phyloP scores from a whole-genome alignment of 805 yeast genomes.

The Wickerhamiella sorbophila region DNA sequence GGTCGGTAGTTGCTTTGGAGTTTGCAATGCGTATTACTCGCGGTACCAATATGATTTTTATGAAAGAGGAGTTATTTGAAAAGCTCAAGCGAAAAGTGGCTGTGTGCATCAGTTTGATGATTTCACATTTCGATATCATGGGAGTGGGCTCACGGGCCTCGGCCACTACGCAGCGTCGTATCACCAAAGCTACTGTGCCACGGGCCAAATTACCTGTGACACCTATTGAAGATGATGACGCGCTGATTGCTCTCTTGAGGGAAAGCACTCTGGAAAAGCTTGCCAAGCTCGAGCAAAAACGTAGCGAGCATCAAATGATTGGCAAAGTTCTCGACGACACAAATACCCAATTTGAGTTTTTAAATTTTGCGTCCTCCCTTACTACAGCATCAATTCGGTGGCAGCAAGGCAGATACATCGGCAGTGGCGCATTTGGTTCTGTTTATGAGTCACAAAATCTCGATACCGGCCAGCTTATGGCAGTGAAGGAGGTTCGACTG shows the following conservation, averaged over 20 bases:
- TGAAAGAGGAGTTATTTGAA: conserved; percentile 63
- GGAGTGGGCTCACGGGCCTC: conserved; percentile 84
- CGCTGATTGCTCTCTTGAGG: conserved; percentile 41
- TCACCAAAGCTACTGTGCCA: conserved; percentile 18
- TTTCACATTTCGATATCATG: conserved; percentile 95
- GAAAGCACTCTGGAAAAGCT: conserved; percentile 57
- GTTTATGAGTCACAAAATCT: conserved; percentile 85
- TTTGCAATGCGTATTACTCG: conserved; percentile 90
- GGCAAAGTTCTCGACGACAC: conserved; percentile 85
- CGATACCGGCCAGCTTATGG: conserved; percentile 92
- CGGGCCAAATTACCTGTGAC: conserved; percentile 10
- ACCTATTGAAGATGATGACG: conserved; percentile 41
- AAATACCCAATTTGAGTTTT: conserved; percentile 74
- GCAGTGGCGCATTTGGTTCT: conserved; percentile 92
- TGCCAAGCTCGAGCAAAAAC: conserved; percentile 42
- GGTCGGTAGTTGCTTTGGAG: conserved; percentile 93
- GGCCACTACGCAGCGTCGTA: conserved; percentile 38
- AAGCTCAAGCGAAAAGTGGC: conserved; percentile 70
- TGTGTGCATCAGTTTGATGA: conserved; percentile 81
- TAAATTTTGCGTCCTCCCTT: conserved; percentile 74
- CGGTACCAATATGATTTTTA: conserved; percentile 73
- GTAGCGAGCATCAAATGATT: conserved; percentile 39
- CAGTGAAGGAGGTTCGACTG: conserved; percentile 87
- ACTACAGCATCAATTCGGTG: conserved; percentile 86
- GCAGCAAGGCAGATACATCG: conserved; percentile 90